Evolutionary conservation across 2,329 filamentous ascomycete genomes (phyloP).

Genomic region (Rhynchosporium secalis): DNA sequence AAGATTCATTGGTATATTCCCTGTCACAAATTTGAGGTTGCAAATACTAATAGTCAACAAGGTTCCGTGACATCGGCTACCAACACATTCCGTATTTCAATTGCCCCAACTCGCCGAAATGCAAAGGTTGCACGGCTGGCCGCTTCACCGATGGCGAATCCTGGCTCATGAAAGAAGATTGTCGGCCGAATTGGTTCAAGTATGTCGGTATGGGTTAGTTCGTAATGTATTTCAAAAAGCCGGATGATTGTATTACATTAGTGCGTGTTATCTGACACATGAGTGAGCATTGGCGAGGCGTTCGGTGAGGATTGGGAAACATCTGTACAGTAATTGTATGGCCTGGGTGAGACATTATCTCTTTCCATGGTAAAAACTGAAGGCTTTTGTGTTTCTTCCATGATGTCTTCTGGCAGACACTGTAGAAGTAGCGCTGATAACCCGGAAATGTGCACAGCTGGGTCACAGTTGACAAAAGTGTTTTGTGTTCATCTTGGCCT

Average conservation of each 20-base stretch:
- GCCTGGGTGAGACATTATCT: background rate
- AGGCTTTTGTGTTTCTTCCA: background rate
- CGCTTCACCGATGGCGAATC: constrained; percentile 85
- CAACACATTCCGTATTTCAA: constrained; percentile 99
- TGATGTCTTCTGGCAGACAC: no score
- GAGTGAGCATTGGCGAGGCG: constrained; percentile 28
- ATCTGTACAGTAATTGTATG: constrained; percentile 16
- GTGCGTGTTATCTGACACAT: constrained; percentile 1
- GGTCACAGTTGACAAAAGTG: no score
- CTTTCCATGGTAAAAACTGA: background rate
- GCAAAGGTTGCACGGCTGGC: constrained; percentile 81
- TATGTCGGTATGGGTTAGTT: constrained; percentile 75
- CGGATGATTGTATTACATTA: constrained; percentile 18
- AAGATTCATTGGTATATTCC: constrained; percentile 83
- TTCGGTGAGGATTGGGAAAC: constrained; percentile 17
- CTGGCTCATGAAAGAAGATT: constrained; percentile 88
- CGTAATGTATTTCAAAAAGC: background rate
- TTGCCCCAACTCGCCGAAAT: constrained; percentile 95
- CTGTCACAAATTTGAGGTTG: background rate
- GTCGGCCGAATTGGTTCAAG: constrained; percentile 96
- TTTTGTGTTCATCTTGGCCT: no score
- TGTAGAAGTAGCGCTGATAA: no score
- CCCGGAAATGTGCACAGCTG: no score
- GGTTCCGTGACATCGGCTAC: constrained; percentile 99
- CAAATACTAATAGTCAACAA: constrained; percentile 42